These are phyloP conservation scores for Wickerhamomyces silvicola DNA, from an alignment of 805 yeast species.

Conservation along the genomic window DNA sequence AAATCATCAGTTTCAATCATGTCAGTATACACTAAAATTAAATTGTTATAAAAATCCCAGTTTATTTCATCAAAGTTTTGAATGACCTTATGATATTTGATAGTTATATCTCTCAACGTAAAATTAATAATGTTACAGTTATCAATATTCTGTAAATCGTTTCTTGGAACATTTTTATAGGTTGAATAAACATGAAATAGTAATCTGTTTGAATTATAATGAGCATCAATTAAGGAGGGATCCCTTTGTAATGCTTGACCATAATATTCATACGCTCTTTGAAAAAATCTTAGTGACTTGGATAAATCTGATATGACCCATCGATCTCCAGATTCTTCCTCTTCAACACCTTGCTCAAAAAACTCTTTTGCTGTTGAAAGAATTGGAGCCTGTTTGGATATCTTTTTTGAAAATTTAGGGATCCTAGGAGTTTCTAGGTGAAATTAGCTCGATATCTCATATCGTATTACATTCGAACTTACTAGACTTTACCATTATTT, in stretches of 20 bases:
- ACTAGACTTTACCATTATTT: too few species aligned
- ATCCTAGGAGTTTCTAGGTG: conserved; percentile 12
- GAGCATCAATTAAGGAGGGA: conserved; percentile 34
- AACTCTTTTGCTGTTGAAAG: conserved; percentile 41
- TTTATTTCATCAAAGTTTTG: conserved; percentile 10
- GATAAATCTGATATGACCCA: conserved; percentile 63
- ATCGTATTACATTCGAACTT: too few species aligned
- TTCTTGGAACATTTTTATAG: conserved; percentile 35
- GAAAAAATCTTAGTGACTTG: conserved; percentile 60
- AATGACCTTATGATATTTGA: conserved; percentile 10
- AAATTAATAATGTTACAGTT: conserved; percentile 7
- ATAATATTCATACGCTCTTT: conserved; percentile 45
- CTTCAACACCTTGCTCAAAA: conserved; percentile 49
- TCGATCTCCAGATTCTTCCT: conserved; percentile 72
- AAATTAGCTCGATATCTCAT: too few species aligned
- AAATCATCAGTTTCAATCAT: conserved; percentile 9
- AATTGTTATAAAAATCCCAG: conserved; percentile 23
- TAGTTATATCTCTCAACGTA: conserved; percentile 7
- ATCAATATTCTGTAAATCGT: conserved; percentile 27
- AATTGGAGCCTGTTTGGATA: conserved; percentile 1
- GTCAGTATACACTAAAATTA: conserved; percentile 15
- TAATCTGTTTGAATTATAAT: conserved; percentile 55
- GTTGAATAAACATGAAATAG: conserved; percentile 53
- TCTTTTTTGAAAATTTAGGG: conserved; percentile 12
- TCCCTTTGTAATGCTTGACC: conserved; percentile 21